A percentile compares a stretch with the other conserved stretches of the same genome.
These are phyloP conservation scores for Vitis riparia DNA, from an alignment of 164 flowering plant species.

Conservation along the genomic window DNA sequence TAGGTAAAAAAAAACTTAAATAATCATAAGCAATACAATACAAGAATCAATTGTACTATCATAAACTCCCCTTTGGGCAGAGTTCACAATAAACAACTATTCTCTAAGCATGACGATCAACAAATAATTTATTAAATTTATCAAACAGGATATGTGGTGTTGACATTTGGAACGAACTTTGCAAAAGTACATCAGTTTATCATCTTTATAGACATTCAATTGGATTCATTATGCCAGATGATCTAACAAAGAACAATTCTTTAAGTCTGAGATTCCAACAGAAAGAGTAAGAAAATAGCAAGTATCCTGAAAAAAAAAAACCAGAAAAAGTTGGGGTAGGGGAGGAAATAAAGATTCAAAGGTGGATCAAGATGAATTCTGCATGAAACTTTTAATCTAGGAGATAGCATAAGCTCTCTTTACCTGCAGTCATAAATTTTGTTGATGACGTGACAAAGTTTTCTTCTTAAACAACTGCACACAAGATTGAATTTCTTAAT, in stretches of 20 bases:
- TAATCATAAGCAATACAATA: too few relatives aligned
- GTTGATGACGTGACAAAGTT: background rate
- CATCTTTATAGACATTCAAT: background rate
- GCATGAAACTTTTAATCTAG: background rate
- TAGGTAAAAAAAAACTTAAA: too few relatives aligned
- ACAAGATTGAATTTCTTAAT: background rate
- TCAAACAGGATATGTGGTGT: too few relatives aligned
- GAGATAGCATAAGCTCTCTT: background rate
- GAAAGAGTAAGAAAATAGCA: background rate
- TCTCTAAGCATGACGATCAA: too few relatives aligned
- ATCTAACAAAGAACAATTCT: background rate
- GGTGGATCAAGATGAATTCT: background rate
- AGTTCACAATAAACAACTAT: too few relatives aligned
- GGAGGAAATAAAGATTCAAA: background rate
- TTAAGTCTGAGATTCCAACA: background rate
- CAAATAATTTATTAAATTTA: too few relatives aligned
- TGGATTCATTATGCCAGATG: background rate
- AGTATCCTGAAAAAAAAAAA: background rate
- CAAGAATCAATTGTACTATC: too few relatives aligned
- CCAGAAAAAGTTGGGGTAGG: background rate
- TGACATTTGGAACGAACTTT: too few relatives aligned
- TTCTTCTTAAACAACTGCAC: background rate
- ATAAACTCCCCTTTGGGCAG: too few relatives aligned
- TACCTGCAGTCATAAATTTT: slow-evolving; percentile 48
- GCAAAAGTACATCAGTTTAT: too few relatives aligned